These are phyloP conservation scores for Verticillium zaregamsianum DNA, from an alignment of 2,329 filamentous ascomycete species.

Conservation along the genomic window DNA sequence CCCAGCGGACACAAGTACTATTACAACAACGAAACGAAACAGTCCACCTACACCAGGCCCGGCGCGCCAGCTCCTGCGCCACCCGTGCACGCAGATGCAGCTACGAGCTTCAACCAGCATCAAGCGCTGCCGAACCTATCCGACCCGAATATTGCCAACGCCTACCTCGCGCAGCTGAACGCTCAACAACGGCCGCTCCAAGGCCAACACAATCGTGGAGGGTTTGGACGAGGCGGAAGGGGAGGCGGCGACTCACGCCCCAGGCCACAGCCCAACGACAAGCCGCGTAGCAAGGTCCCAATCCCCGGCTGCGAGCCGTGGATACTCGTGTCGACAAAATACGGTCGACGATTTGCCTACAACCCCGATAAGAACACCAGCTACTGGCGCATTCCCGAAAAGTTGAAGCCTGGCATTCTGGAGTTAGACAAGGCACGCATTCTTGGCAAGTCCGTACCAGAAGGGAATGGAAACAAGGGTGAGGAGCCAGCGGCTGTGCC, in stretches of 20 bases:
- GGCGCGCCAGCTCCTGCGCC: slow-evolving; percentile 23
- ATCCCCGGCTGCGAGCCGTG: slow-evolving; percentile 84
- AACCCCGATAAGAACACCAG: slow-evolving; percentile 83
- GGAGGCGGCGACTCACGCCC: slow-evolving; percentile 46
- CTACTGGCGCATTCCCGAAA: slow-evolving; percentile 90
- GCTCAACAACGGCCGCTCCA: slow-evolving; percentile 32
- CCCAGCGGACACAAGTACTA: slow-evolving; percentile 86
- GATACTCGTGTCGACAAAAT: slow-evolving; percentile 89
- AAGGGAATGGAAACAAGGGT: slow-evolving; percentile 13
- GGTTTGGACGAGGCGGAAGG: slow-evolving; percentile 34
- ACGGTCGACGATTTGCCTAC: slow-evolving; percentile 84
- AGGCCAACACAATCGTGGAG: slow-evolving; percentile 20
- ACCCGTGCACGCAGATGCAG: slow-evolving; percentile 20
- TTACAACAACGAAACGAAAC: slow-evolving; percentile 76
- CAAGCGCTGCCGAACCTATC: slow-evolving; percentile 39
- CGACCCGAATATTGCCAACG: slow-evolving; percentile 54
- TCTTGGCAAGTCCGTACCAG: slow-evolving; percentile 46
- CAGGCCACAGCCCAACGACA: slow-evolving; percentile 67
- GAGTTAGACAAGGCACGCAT: slow-evolving; percentile 70
- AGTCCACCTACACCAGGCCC: slow-evolving; percentile 86
- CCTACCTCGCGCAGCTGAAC: slow-evolving; percentile 54
- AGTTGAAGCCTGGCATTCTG: slow-evolving; percentile 74
- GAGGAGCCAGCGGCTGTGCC: slow-evolving; percentile 10
- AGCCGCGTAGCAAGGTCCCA: slow-evolving; percentile 71
- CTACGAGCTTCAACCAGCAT: slow-evolving; percentile 37